These are phyloP conservation scores for Hypomontagnella monticulosa DNA, from an alignment of 495 filamentous ascomycete genomes.

Conservation along the genomic window DNA sequence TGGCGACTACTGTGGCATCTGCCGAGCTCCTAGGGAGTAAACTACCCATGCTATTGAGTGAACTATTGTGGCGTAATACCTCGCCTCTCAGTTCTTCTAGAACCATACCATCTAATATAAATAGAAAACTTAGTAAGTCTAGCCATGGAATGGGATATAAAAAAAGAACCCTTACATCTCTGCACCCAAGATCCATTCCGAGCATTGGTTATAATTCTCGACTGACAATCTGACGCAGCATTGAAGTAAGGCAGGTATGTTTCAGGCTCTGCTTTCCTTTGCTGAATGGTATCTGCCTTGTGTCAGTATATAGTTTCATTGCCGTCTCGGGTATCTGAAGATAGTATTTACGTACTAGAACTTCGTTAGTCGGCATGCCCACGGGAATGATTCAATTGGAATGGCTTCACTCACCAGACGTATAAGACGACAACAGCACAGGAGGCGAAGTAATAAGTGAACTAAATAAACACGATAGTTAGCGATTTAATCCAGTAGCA, in stretches of 20 bases:
- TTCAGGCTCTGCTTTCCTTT: constrained; percentile 28
- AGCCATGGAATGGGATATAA: no score
- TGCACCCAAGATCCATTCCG: constrained; percentile 41
- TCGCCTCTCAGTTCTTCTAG: constrained; percentile 57
- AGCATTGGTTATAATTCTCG: constrained; percentile 39
- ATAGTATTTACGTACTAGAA: neutral
- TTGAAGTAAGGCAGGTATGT: constrained; percentile 37
- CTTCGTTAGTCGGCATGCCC: neutral
- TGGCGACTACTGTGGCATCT: neutral
- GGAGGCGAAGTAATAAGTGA: constrained; percentile 65
- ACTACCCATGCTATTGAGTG: no score
- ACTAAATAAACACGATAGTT: constrained; percentile 48
- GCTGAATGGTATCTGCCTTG: constrained; percentile 56
- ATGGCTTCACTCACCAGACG: constrained; percentile 44
- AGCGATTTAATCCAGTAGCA: neutral
- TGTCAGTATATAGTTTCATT: neutral
- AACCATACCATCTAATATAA: constrained; percentile 34
- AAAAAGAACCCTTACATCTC: constrained; percentile 39
- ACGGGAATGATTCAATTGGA: constrained; percentile 11
- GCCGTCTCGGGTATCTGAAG: neutral
- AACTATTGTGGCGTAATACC: constrained; percentile 39
- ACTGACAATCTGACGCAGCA: constrained; percentile 44
- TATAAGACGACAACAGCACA: constrained; percentile 65
- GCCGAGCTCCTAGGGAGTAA: neutral
- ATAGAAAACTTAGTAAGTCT: no score